Evolutionary conservation across 371 early-diverging fungal species (phyloP).

Genomic region (Mucor racemosus): DNA sequence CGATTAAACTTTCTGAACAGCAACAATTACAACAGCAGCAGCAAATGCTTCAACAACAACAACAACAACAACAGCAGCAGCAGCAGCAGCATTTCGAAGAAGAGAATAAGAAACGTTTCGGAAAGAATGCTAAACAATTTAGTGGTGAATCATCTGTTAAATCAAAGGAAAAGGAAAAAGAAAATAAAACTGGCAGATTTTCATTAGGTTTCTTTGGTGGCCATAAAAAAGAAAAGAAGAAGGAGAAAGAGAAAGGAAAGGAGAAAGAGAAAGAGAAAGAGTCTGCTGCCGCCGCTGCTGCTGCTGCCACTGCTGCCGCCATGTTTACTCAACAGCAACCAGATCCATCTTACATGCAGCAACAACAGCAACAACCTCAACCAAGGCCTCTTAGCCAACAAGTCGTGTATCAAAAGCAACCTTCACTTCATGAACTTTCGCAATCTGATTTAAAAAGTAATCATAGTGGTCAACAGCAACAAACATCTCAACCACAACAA

Average conservation of each 20-base stretch:
- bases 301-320: not conserved
- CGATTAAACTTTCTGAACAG: constrained; percentile 9
- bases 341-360: not conserved
- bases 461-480: not conserved
- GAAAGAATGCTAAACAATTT: constrained; percentile 6
- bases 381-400: constrained; percentile 13
- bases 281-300: constrained; percentile 3
- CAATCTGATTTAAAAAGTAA: constrained; percentile 12
- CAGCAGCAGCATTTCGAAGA: constrained; percentile 8
- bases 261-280: not conserved
- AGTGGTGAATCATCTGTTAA: constrained; percentile 11
- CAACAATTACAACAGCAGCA: constrained; percentile 20
- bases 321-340: constrained; percentile 5
- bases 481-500: not conserved
- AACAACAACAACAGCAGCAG: constrained; percentile 1
- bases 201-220: constrained; percentile 29
- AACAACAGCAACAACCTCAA: constrained; percentile 9
- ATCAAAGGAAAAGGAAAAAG: constrained; percentile 17
- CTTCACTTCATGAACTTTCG: not conserved
- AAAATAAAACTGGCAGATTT: constrained; percentile 21
- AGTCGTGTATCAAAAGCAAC: constrained; percentile 6
- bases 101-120: constrained; percentile 13
- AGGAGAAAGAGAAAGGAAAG: constrained; percentile 23
- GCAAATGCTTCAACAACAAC: not conserved
- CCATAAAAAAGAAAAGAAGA: constrained; percentile 33